These are phyloP conservation scores for Melastoma candidum DNA, from an alignment of 441 rosid species.

Conservation along the genomic window DNA sequence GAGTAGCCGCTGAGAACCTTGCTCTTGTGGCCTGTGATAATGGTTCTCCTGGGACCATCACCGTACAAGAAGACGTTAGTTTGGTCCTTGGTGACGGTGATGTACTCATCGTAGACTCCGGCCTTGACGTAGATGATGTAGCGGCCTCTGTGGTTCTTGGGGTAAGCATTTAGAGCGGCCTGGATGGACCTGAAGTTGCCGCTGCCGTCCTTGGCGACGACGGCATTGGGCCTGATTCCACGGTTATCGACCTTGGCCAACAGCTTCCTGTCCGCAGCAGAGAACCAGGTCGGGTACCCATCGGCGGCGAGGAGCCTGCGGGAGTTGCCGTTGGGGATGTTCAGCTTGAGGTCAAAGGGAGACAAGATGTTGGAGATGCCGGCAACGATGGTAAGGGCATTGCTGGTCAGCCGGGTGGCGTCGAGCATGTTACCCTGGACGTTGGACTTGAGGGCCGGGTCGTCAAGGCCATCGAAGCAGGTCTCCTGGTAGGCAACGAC, in stretches of 20 bases:
- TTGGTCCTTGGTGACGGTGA: slow-evolving; percentile 14
- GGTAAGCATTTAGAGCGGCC: slow-evolving; percentile 34
- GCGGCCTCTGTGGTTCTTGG: slow-evolving; percentile 26
- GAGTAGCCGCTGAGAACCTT: neutral
- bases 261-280: slow-evolving; percentile 22
- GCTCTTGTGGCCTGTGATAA: slow-evolving; percentile 24
- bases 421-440: slow-evolving; percentile 22
- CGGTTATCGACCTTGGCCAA: slow-evolving; percentile 16
- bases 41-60: slow-evolving; percentile 23
- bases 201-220: slow-evolving; percentile 49
- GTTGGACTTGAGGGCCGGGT: slow-evolving; percentile 15
- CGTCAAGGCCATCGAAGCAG: slow-evolving; percentile 55
- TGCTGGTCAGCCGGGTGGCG: slow-evolving; percentile 41
- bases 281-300: slow-evolving; percentile 29
- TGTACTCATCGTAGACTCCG: slow-evolving; percentile 28
- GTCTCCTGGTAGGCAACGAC: slow-evolving; percentile 49
- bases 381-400: slow-evolving; percentile 40
- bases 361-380: slow-evolving; percentile 28
- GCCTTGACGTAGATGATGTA: slow-evolving; percentile 41
- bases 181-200: slow-evolving; percentile 33
- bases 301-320: slow-evolving; percentile 16
- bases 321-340: neutral
- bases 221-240: slow-evolving; percentile 22
- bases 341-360: slow-evolving; percentile 31
- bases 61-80: slow-evolving; percentile 27